Evolutionary conservation across 768 basidiomycete genomes (phyloP).

Genomic region (Suillus subaureus): DNA sequence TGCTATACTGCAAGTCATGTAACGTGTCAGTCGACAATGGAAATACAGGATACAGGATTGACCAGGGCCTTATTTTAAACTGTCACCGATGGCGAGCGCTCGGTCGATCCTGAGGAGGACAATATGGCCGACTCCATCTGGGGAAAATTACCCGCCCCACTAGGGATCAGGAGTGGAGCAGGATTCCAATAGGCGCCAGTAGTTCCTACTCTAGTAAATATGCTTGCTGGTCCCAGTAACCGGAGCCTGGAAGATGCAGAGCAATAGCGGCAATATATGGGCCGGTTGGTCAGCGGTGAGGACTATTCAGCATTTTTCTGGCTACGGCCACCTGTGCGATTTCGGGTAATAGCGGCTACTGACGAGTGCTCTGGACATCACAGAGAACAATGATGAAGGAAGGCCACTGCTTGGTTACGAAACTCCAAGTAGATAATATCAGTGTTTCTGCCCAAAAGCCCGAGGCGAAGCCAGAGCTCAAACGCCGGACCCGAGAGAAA

Average conservation of each 20-base stretch:
- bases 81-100: background rate
- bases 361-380: background rate
- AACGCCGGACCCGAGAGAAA: background rate
- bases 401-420: background rate
- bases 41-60: background rate
- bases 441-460: background rate
- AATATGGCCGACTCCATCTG: background rate
- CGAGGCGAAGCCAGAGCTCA: background rate
- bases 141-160: background rate
- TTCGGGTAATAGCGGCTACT: background rate
- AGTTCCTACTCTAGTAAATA: background rate
- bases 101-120: background rate
- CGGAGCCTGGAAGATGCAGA: background rate
- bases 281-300: background rate
- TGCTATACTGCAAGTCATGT: conserved; percentile 1
- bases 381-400: background rate
- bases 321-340: background rate
- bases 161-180: background rate
- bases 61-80: no score
- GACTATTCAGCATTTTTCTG: background rate
- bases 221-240: background rate
- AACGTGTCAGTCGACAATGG: conserved; percentile 1
- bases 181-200: background rate
- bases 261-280: background rate
- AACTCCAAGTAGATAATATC: background rate